These are phyloP conservation scores for Gossypium lobatum DNA, from an alignment of 441 rosid genomes.

Conservation along the genomic window DNA sequence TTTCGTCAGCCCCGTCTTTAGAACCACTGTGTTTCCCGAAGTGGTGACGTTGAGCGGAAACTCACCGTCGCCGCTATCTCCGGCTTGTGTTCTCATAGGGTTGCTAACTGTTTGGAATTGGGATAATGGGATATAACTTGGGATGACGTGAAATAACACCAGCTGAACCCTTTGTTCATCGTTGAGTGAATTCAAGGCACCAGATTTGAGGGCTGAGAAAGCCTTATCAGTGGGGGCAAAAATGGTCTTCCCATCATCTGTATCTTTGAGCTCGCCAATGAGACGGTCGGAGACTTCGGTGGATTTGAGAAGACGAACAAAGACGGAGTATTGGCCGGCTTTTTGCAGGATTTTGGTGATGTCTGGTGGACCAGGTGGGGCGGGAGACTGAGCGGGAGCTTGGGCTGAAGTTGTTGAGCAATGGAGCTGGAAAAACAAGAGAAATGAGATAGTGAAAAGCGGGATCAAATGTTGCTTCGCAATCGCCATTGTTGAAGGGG, in stretches of 20 bases:
- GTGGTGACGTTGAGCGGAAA: conserved; percentile 66
- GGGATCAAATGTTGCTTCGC: background rate
- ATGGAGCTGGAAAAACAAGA: conserved; percentile 33
- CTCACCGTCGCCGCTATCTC: conserved; percentile 47
- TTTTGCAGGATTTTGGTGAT: conserved; percentile 68
- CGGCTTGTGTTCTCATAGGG: conserved; percentile 79
- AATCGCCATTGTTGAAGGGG: too few relatives aligned
- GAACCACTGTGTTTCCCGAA: conserved; percentile 62
- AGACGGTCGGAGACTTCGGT: conserved; percentile 57
- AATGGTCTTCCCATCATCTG: conserved; percentile 76
- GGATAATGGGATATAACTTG: conserved; percentile 41
- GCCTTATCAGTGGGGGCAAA: conserved; percentile 74
- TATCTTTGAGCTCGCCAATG: conserved; percentile 59
- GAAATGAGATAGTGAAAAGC: conserved; percentile 11
- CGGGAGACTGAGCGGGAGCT: conserved; percentile 44
- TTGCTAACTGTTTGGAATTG: conserved; percentile 82
- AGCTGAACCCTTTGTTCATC: conserved; percentile 63
- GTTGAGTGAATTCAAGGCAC: conserved; percentile 55
- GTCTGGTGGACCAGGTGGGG: conserved; percentile 61
- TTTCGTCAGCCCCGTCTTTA: conserved; percentile 63
- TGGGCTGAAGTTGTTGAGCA: conserved; percentile 33
- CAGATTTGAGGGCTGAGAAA: conserved; percentile 52
- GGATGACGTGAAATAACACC: conserved; percentile 68
- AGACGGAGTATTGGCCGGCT: conserved; percentile 57
- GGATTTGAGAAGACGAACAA: conserved; percentile 59